Evolutionary conservation across 2,329 filamentous ascomycete species (phyloP).

Genomic region (Lasiodiplodia citricola): DNA sequence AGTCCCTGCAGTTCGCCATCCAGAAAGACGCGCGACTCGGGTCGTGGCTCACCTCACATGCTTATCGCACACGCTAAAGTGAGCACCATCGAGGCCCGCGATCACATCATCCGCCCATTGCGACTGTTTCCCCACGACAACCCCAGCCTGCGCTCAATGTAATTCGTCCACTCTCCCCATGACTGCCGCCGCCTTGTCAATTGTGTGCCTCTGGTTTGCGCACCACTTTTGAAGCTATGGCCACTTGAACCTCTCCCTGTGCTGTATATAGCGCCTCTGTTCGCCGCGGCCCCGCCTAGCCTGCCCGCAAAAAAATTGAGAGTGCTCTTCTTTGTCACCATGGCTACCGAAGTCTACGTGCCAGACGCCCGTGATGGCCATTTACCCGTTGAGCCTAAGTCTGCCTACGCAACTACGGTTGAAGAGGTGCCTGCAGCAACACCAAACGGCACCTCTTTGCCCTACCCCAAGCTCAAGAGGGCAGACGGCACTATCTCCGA

Average conservation of each 20-base stretch:
- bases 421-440: background rate
- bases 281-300: background rate
- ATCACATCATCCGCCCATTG: conserved; percentile 23
- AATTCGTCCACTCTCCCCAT: conserved; percentile 15
- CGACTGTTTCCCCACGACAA: conserved; percentile 15
- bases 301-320: background rate
- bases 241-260: background rate
- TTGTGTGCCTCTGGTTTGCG: conserved; percentile 12
- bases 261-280: conserved; percentile 12
- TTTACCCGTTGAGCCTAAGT: conserved; percentile 1
- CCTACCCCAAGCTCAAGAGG: conserved; percentile 13
- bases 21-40: background rate
- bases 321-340: background rate
- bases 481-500: conserved; percentile 29
- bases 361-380: conserved; percentile 18
- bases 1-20: conserved; percentile 9
- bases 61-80: conserved; percentile 12
- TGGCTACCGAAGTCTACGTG: conserved; percentile 11
- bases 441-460: background rate
- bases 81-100: conserved; percentile 13
- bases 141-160: background rate
- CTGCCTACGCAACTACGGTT: conserved; percentile 7
- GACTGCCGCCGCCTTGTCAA: conserved; percentile 21
- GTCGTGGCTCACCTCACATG: background rate
- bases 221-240: conserved; percentile 21